phyloP scores from a whole-genome alignment of 2,329 filamentous ascomycete species.

The Arthroderma uncinatum region DNA sequence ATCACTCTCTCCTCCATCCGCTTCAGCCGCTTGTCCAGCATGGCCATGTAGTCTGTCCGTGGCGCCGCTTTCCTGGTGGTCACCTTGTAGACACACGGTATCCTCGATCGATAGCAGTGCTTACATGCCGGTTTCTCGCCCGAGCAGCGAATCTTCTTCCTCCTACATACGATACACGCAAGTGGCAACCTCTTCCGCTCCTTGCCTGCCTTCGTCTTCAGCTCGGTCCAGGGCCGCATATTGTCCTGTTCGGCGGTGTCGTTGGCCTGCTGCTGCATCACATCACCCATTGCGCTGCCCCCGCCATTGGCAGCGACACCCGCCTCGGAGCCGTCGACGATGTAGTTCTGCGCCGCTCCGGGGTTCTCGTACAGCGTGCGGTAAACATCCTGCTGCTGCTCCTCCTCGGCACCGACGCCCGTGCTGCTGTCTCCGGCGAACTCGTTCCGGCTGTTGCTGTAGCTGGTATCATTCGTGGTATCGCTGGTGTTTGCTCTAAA shows the following conservation, averaged over 20 bases:
- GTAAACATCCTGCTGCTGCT: slow-evolving; percentile 6
- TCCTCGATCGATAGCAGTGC: slow-evolving; percentile 82
- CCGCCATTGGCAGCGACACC: neutral
- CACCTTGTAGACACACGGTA: slow-evolving; percentile 95
- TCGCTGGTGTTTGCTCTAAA: slow-evolving; percentile 4
- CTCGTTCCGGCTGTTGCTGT: slow-evolving; percentile 1
- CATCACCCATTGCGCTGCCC: neutral
- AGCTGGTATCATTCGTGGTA: neutral
- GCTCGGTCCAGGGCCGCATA: slow-evolving; percentile 62
- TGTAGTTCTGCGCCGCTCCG: neutral
- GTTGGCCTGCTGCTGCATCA: neutral
- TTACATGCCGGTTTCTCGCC: slow-evolving; percentile 97
- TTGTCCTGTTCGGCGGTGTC: slow-evolving; percentile 44
- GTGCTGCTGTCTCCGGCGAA: slow-evolving; percentile 4
- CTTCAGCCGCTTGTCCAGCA: slow-evolving; percentile 91
- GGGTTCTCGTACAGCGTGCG: neutral
- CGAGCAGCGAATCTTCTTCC: slow-evolving; percentile 96
- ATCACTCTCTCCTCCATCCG: slow-evolving; percentile 97
- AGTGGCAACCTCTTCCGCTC: slow-evolving; percentile 85
- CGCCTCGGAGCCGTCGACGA: neutral
- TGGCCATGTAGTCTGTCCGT: slow-evolving; percentile 96
- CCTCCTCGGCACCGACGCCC: neutral
- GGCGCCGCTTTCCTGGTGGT: slow-evolving; percentile 89
- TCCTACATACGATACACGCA: slow-evolving; percentile 86
- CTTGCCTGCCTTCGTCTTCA: slow-evolving; percentile 88